A percentile compares a stretch with the other conserved stretches of the same genome.
These are phyloP conservation scores for Plasmodium fragile DNA, from an alignment of 169 alveolate species.

Conservation along the genomic window DNA sequence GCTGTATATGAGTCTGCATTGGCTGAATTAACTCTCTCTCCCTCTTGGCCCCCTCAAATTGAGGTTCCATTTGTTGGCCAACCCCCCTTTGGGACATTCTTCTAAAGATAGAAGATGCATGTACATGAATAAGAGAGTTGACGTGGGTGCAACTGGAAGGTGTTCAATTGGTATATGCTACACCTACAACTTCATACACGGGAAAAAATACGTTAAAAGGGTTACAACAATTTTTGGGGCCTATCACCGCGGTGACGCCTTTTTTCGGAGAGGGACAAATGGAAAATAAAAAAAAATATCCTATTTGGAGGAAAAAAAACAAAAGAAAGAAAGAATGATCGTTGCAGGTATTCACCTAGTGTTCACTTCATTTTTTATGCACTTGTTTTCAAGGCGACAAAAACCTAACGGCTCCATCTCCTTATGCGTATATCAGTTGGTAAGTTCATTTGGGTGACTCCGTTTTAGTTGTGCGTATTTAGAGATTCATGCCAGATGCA, in stretches of 20 bases:
- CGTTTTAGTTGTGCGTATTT: neutral
- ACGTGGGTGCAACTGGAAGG: neutral
- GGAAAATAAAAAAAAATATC: neutral
- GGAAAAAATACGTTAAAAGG: neutral
- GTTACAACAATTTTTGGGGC: neutral
- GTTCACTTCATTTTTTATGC: neutral
- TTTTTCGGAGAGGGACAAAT: neutral
- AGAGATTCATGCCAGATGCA: neutral
- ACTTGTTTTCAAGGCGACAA: neutral
- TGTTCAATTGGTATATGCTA: too few species aligned
- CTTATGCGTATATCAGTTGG: neutral
- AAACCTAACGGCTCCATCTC: neutral
- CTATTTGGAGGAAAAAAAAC: too few species aligned
- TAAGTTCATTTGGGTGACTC: neutral
- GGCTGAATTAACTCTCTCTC: neutral
- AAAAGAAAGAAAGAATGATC: neutral
- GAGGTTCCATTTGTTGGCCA: neutral
- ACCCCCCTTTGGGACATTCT: neutral
- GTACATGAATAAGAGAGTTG: neutral
- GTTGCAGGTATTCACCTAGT: neutral
- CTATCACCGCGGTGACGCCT: neutral
- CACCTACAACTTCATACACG: neutral
- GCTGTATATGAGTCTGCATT: neutral
- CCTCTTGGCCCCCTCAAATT: neutral
- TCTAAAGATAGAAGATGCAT: neutral